These are phyloP conservation scores for Leptographium flavum DNA, from an alignment of 2,329 filamentous ascomycete species.

Conservation along the genomic window DNA sequence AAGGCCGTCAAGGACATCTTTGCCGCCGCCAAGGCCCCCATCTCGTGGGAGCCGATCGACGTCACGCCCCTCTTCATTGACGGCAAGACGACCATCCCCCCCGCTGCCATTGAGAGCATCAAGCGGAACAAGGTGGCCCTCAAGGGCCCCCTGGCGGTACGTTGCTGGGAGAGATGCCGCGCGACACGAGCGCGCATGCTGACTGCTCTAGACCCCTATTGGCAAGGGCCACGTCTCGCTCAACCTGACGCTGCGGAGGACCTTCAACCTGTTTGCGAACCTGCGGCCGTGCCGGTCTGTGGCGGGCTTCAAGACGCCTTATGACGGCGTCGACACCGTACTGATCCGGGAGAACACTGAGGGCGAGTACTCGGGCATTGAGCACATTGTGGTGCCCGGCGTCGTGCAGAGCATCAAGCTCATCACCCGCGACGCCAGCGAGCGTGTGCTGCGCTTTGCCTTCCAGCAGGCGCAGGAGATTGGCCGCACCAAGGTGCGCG, in stretches of 20 bases:
- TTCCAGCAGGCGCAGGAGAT: constrained; percentile 95
- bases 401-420: constrained; percentile 99
- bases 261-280: constrained; percentile 99
- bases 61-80: constrained; percentile 89
- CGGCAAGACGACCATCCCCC: constrained; percentile 88
- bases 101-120: constrained; percentile 86
- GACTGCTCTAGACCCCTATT: constrained; percentile 91
- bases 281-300: constrained; percentile 95
- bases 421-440: constrained; percentile 86
- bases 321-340: constrained; percentile 92
- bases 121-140: constrained; percentile 92
- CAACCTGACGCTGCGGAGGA: constrained; percentile 94
- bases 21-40: constrained; percentile 77
- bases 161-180: no score
- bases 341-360: constrained; percentile 99
- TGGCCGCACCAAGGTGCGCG: constrained; percentile 91
- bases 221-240: constrained; percentile 99
- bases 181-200: no score
- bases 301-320: constrained; percentile 94
- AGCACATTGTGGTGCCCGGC: constrained; percentile 94
- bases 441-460: constrained; percentile 91
- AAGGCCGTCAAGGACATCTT: constrained; percentile 99
- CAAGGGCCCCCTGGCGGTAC: constrained; percentile 90
- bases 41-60: constrained; percentile 95
- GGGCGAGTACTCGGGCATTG: constrained; percentile 98